A percentile compares a stretch with the other conserved stretches of the same genome.
Conservation (phyloP, 2,329 filamentous ascomycete species). For the Diaporthe sp. region DNA sequence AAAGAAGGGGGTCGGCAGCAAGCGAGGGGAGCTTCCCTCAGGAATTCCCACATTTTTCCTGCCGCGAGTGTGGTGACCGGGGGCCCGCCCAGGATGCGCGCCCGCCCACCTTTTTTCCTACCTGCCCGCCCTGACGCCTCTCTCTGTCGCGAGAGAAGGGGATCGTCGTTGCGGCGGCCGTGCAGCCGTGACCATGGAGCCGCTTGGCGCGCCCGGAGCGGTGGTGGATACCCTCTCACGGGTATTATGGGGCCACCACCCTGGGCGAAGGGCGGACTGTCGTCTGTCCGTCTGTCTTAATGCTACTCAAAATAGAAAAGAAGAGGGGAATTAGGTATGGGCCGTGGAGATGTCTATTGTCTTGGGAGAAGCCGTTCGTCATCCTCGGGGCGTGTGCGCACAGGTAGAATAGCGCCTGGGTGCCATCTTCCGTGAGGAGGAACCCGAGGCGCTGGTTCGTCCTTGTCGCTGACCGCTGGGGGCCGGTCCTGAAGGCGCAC, state of each 20-base stretch:
- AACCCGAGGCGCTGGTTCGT: constrained; percentile 28
- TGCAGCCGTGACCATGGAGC: constrained; percentile 16
- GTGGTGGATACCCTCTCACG: constrained; percentile 31
- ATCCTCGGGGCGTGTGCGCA: neutral
- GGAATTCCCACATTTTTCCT: constrained; percentile 12
- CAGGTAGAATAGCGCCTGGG: neutral
- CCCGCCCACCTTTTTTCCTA: neutral
- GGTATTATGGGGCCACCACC: constrained; percentile 8
- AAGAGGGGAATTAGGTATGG: neutral
- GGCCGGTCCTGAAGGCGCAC: neutral
- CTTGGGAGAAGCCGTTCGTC: neutral
- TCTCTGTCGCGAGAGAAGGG: constrained; percentile 1
- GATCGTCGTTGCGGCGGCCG: constrained; percentile 22
- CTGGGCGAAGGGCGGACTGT: neutral
- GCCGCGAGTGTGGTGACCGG: constrained; percentile 20
- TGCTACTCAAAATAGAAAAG: constrained; percentile 27
- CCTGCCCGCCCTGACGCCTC: neutral
- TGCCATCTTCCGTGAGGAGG: neutral
- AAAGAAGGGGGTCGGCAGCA: constrained; percentile 16
- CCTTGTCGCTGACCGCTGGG: constrained; percentile 17
- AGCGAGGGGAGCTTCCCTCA: constrained; percentile 7
- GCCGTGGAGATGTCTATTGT: neutral
- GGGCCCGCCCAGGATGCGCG: neutral
- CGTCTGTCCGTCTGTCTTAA: neutral
- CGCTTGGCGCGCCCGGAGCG: constrained; percentile 32